Conservation (phyloP, 495 filamentous ascomycete genomes). For the Bathelium albidoporum region DNA sequence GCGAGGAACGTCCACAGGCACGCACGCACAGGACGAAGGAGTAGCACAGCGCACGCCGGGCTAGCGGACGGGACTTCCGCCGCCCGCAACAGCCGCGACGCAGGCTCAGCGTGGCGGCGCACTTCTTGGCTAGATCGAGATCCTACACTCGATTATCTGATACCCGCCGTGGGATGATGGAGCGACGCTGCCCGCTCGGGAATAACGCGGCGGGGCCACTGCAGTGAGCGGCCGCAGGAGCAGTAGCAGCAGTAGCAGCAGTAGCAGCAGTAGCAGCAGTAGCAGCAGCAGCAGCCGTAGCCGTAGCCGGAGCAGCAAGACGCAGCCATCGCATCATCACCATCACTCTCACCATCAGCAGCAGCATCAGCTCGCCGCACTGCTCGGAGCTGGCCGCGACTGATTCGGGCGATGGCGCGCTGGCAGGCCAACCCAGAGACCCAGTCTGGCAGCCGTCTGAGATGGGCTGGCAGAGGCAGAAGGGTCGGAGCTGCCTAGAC, state of each 20-base stretch:
- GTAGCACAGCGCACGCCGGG: neutral
- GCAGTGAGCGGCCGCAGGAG: neutral
- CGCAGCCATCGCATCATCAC: neutral
- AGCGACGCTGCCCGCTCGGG: neutral
- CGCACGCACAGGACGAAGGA: neutral
- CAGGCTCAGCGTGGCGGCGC: neutral
- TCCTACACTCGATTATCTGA: neutral
- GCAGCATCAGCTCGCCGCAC: neutral
- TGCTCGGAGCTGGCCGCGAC: neutral
- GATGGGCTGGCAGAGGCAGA: neutral
- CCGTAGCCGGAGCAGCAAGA: too few species aligned
- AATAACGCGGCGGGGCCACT: neutral
- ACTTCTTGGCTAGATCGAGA: neutral
- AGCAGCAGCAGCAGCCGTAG: neutral
- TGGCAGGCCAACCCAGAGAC: neutral
- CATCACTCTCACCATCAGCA: neutral
- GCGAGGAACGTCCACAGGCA: neutral
- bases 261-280: neutral
- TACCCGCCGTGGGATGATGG: neutral
- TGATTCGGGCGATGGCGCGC: neutral
- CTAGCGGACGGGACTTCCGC: constrained; percentile 5
- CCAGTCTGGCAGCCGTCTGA: neutral
- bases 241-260: neutral
- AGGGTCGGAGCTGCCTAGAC: neutral
- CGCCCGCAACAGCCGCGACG: neutral